These are phyloP conservation scores for Malania oleifera DNA, from an alignment of 164 flowering plant species.

Conservation along the genomic window DNA sequence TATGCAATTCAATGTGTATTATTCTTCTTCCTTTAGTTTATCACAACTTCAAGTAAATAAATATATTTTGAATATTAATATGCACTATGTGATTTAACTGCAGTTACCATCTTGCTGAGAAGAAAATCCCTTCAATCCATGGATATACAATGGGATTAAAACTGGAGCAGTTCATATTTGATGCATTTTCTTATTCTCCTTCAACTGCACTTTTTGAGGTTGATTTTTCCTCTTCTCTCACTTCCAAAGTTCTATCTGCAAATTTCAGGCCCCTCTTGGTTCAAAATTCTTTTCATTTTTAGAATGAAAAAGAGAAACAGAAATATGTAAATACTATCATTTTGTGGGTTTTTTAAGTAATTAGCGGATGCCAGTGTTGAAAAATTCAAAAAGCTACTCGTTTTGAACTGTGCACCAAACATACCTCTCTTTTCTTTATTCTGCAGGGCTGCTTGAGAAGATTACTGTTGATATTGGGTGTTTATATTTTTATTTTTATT, in stretches of 20 bases:
- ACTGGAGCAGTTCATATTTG: slow-evolving; percentile 90
- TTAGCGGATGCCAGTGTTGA: too few relatives aligned
- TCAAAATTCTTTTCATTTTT: too few relatives aligned
- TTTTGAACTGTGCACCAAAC: too few relatives aligned
- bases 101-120: slow-evolving; percentile 95
- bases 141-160: slow-evolving; percentile 76
- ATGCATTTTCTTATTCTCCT: slow-evolving; percentile 88
- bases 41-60: too few relatives aligned
- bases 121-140: slow-evolving; percentile 79
- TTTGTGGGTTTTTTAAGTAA: too few relatives aligned
- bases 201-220: slow-evolving; percentile 95
- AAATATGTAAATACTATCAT: too few relatives aligned
- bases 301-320: too few relatives aligned
- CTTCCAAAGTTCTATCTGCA: too few relatives aligned
- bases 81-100: slow-evolving; percentile 17
- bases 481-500: background rate
- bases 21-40: background rate
- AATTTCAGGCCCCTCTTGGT: too few relatives aligned
- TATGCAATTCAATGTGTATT: background rate
- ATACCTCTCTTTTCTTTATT: background rate
- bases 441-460: background rate
- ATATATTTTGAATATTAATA: background rate
- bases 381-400: too few relatives aligned
- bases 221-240: background rate
- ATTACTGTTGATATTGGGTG: background rate